Base-by-base conservation (phyloP, 495 filamentous ascomycete genomes). In the Penicillium odoratum region DNA sequence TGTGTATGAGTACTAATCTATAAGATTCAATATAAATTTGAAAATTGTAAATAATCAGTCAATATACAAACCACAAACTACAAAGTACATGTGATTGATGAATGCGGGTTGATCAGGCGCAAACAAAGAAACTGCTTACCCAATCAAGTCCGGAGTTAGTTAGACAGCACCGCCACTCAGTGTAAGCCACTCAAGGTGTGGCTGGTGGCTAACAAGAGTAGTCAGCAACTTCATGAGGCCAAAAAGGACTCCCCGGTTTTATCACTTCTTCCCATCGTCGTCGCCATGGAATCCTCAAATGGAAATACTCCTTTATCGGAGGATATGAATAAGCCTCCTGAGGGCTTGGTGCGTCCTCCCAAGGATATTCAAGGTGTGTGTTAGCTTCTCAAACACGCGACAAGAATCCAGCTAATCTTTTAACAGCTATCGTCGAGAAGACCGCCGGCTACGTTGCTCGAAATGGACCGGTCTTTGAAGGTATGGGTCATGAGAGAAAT, bases 361-460 rank as follows among this genome's bases (percentile, higher is more conserved):
- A 86, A 84, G 69, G 88, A 92, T 69, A 89, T 94, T 69, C 81
- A 86, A 81, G 83, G 83, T 85, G 46, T 43, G 77, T 75, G 49
- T 55, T 30, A 44, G 16, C 28, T 29, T 51, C 34, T 44, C 55
- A 50, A 42, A 18, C 15, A 28, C 40, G 45, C 53, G 40, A 28
- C 11, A 25, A 43, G 33, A 34, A 11, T 49, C 56, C 36, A 44
- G 52, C 73, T 82, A 73, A 79, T 58, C 33, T 48, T 38, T 29
- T 48, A 40, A 53, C 56, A 86, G 81, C 79, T 3, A 88, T 93
- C 60, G 86, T 97, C 64, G 93, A 97, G 71, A 97, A 96, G 75
- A 96, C 93, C n/a, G 93, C 93, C 33, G 92, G 92, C 18, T 97
- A 93, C 69, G 92, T 97, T 43, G 87, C 86, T 65, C 87, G 72